phyloP scores from a whole-genome alignment of 2,329 filamentous ascomycete species.

The Leptodontidium sp. region DNA sequence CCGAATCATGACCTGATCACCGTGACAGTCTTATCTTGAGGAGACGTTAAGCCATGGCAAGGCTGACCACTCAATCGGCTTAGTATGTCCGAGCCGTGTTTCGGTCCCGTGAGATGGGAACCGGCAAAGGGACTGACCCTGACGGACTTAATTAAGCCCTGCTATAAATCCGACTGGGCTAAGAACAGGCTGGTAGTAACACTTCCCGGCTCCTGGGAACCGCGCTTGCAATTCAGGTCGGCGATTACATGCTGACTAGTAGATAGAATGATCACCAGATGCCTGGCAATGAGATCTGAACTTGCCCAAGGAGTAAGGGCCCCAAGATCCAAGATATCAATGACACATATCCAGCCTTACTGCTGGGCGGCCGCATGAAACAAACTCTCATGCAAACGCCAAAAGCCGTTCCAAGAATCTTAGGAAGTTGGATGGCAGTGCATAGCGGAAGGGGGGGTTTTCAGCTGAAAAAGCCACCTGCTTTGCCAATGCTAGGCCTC shows the following conservation, averaged over 20 bases:
- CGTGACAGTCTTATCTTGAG: background rate
- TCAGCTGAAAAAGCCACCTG: slow-evolving; percentile 14
- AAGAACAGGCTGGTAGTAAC: slow-evolving; percentile 16
- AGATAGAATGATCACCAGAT: slow-evolving; percentile 21
- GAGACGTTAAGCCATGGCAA: slow-evolving; percentile 25
- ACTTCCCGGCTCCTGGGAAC: slow-evolving; percentile 19
- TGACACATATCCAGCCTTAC: slow-evolving; percentile 19
- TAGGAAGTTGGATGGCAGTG: slow-evolving; percentile 4
- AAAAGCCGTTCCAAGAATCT: slow-evolving; percentile 1
- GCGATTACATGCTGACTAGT: slow-evolving; percentile 21
- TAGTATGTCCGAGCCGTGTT: slow-evolving; percentile 22
- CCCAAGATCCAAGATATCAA: background rate
- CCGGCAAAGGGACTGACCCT: background rate
- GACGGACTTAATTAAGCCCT: slow-evolving; percentile 17
- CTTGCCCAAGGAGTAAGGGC: background rate
- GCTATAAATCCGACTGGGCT: slow-evolving; percentile 12
- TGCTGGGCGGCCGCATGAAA: slow-evolving; percentile 11
- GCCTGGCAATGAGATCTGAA: slow-evolving; percentile 1
- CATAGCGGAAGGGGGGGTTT: slow-evolving; percentile 7
- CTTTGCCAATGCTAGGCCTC: background rate
- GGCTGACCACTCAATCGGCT: slow-evolving; percentile 24
- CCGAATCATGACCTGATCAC: slow-evolving; percentile 11
- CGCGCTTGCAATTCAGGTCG: slow-evolving; percentile 21
- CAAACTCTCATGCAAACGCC: background rate
- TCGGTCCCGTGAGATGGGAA: slow-evolving; percentile 9